A percentile compares a stretch with the other conserved stretches of the same genome.
Conservation (phyloP, 345 rosid species). For the Sisymbrium altissimum region DNA sequence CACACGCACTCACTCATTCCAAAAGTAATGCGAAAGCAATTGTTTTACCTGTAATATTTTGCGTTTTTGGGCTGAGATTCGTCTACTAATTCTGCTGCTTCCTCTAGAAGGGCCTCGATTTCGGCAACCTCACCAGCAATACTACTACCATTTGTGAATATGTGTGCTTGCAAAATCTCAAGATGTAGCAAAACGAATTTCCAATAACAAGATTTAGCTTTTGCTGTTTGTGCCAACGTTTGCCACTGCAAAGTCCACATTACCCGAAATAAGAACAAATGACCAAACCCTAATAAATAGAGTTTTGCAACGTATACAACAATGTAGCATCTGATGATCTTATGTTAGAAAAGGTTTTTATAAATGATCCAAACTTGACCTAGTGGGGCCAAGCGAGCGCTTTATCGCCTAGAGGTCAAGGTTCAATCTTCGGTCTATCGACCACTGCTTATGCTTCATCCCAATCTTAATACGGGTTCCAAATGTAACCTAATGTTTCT, state of each 20-base stretch:
- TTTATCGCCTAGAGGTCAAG: background rate
- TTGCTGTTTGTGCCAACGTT: conserved; percentile 75
- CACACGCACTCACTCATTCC: background rate
- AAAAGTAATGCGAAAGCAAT: background rate
- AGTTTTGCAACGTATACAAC: background rate
- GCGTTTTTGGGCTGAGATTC: conserved; percentile 68
- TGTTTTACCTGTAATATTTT: conserved; percentile 74
- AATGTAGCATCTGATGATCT: background rate
- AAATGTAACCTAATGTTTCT: conserved; percentile 4
- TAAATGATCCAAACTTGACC: background rate
- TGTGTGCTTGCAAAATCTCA: conserved; percentile 66
- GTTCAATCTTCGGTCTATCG: background rate
- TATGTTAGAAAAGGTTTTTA: background rate
- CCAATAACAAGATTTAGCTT: conserved; percentile 78
- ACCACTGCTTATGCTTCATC: background rate
- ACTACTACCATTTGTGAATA: conserved; percentile 41
- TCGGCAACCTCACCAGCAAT: conserved; percentile 61
- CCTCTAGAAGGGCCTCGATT: conserved; percentile 79
- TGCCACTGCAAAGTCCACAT: conserved; percentile 59
- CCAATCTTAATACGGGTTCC: background rate
- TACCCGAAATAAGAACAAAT: conserved; percentile 8
- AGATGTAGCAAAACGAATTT: conserved; percentile 80
- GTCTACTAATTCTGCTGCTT: conserved; percentile 96
- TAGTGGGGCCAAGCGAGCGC: background rate
- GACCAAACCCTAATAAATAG: background rate